phyloP scores from a whole-genome alignment of 2,329 filamentous ascomycete species.

The Phyllosticta paracitricarpa region DNA sequence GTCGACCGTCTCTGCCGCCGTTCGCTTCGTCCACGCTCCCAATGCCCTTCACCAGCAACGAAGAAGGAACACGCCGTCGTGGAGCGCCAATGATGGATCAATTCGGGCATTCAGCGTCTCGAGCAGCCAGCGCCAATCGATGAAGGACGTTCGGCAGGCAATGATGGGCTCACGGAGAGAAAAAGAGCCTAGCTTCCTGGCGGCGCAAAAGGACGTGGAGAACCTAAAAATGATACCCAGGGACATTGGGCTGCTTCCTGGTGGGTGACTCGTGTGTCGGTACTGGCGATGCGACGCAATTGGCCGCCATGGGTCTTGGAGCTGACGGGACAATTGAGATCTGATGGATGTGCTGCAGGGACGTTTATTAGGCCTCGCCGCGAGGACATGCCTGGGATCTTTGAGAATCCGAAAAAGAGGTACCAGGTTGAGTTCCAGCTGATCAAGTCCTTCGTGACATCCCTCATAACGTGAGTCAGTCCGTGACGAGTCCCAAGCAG shows the following conservation, averaged over 20 bases:
- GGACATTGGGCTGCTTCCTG: constrained; percentile 16
- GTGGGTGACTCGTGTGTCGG: constrained; percentile 1
- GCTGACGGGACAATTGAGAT: background rate
- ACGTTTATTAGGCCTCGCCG: constrained; percentile 28
- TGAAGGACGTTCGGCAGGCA: background rate
- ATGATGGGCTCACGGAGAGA: background rate
- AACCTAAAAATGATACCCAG: constrained; percentile 5
- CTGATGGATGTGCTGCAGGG: constrained; percentile 14
- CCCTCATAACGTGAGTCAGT: constrained; percentile 16
- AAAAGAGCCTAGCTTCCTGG: background rate
- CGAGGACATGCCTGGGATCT: constrained; percentile 19
- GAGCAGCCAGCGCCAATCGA: background rate
- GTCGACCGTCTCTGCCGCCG: background rate
- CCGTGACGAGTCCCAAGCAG: background rate
- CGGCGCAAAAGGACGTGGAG: background rate
- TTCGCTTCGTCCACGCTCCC: background rate
- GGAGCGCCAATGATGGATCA: background rate
- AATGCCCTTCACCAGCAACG: background rate
- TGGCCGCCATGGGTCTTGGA: background rate
- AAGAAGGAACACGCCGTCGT: background rate
- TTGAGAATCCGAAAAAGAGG: constrained; percentile 16
- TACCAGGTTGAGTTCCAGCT: constrained; percentile 19
- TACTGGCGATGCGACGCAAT: background rate
- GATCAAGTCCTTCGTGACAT: constrained; percentile 13
- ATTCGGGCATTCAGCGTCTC: background rate